phyloP scores from a whole-genome alignment of 768 basidiomycete species.

The Amanita muscaria region DNA sequence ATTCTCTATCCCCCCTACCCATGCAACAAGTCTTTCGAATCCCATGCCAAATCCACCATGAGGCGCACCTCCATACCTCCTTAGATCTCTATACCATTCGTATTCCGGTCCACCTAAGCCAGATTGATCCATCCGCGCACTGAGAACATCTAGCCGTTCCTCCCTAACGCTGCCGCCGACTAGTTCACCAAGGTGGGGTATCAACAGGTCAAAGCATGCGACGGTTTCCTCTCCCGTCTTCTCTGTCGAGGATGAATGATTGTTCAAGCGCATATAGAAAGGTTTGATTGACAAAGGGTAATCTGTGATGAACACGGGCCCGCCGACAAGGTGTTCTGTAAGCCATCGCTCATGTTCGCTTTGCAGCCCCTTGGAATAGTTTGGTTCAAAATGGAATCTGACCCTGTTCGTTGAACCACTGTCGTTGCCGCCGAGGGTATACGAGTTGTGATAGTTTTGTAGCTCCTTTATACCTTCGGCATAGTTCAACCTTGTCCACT shows the following conservation, averaged over 20 bases:
- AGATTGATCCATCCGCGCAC: constrained; percentile 37
- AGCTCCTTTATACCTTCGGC: constrained; percentile 63
- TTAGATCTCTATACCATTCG: constrained; percentile 76
- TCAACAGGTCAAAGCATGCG: constrained; percentile 92
- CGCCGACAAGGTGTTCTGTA: constrained; percentile 53
- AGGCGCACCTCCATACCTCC: constrained; percentile 78
- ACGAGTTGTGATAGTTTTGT: constrained; percentile 21
- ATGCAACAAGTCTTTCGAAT: constrained; percentile 83
- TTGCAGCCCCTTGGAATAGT: constrained; percentile 65
- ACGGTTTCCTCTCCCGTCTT: constrained; percentile 43
- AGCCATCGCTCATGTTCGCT: constrained; percentile 94
- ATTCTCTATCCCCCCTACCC: constrained; percentile 83
- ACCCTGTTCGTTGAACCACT: no score
- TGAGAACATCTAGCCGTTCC: constrained; percentile 51
- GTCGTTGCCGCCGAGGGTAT: constrained; percentile 6
- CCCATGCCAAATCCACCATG: constrained; percentile 97
- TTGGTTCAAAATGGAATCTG: constrained; percentile 47
- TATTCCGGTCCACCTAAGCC: constrained; percentile 34
- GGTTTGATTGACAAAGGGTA: constrained; percentile 83
- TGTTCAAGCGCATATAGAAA: constrained; percentile 88
- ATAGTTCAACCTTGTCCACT: constrained; percentile 76
- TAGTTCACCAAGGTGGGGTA: constrained; percentile 84
- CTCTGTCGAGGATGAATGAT: constrained; percentile 6
- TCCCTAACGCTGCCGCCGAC: constrained; percentile 88
- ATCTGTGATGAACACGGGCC: constrained; percentile 87